Evolutionary conservation across 208 protist genomes (phyloP).

Genomic region (Kentomonas sorsogonicus): DNA sequence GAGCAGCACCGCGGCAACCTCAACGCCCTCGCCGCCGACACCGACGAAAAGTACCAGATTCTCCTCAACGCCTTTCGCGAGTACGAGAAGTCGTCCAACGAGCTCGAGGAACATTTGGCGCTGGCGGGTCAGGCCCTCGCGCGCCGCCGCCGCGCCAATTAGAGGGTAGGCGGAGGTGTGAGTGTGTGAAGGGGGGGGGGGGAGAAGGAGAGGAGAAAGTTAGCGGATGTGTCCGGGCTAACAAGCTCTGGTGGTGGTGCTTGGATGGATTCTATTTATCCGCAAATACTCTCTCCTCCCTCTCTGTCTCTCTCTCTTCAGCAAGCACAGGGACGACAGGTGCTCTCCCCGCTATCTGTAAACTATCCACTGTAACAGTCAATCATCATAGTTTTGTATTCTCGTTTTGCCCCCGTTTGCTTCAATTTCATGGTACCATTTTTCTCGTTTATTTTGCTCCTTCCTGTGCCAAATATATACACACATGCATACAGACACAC

Average conservation of each 20-base stretch:
- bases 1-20: constrained; percentile 33
- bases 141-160: constrained; percentile 15
- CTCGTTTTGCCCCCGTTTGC: too few relatives aligned
- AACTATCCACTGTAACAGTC: too few relatives aligned
- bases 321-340: too few relatives aligned
- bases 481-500: too few relatives aligned
- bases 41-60: constrained; percentile 55
- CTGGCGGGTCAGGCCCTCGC: constrained; percentile 70
- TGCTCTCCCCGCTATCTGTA: too few relatives aligned
- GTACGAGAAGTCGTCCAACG: constrained; percentile 52
- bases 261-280: background rate
- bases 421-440: too few relatives aligned
- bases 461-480: too few relatives aligned
- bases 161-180: too few relatives aligned
- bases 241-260: background rate
- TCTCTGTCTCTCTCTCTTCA: too few relatives aligned
- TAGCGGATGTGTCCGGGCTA: background rate
- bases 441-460: too few relatives aligned
- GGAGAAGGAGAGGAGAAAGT: background rate
- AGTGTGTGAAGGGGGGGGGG: background rate
- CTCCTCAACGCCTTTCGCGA: constrained; percentile 55
- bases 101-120: constrained; percentile 75
- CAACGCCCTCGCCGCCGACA: constrained; percentile 38
- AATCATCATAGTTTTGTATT: too few relatives aligned
- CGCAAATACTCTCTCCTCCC: too few relatives aligned